Percentiles rank a stretch among this genome's conserved stretches.
These are phyloP conservation scores for Hsuehochloa calcarea DNA, from an alignment of 176 grass and related monocot genomes.

Conservation along the genomic window DNA sequence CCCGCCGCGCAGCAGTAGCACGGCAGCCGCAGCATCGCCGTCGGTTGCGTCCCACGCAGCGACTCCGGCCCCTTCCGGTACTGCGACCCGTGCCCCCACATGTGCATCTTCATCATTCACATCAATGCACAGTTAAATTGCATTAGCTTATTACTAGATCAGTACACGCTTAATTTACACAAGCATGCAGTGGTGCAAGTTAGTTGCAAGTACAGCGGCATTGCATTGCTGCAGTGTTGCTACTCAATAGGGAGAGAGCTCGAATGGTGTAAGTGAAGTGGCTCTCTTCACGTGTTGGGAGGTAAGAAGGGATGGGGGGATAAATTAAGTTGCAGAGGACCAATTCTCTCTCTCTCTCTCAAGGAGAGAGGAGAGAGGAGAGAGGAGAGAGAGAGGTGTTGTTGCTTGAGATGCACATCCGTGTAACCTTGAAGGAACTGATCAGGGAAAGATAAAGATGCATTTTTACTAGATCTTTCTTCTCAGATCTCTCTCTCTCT, in stretches of 20 bases:
- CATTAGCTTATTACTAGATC: background rate
- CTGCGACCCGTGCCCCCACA: conserved; percentile 90
- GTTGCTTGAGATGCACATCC: conserved; percentile 48
- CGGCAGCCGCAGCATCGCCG: conserved; percentile 82
- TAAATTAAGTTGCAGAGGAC: conserved; percentile 39
- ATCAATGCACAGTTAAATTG: background rate
- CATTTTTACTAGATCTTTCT: conserved; percentile 51
- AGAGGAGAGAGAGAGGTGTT: background rate
- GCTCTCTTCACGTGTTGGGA: conserved; percentile 37
- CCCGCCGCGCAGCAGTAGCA: conserved; percentile 93
- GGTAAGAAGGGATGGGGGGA: conserved; percentile 12
- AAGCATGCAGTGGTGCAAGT: background rate
- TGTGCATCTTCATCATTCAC: conserved; percentile 58
- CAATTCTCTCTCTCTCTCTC: background rate
- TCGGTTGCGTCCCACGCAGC: conserved; percentile 71
- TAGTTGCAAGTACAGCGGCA: background rate
- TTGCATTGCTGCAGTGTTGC: conserved; percentile 15
- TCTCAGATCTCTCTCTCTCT: conserved; percentile 14
- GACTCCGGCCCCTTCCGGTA: conserved; percentile 82
- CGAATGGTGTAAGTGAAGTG: conserved; percentile 32
- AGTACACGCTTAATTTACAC: background rate
- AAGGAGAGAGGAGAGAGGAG: background rate
- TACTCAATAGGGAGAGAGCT: conserved; percentile 25
- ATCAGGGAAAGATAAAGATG: conserved; percentile 43
- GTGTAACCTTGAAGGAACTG: conserved; percentile 55